Base-by-base conservation (phyloP, 257 asterid genomes). In the Nicotiana knightiana region DNA sequence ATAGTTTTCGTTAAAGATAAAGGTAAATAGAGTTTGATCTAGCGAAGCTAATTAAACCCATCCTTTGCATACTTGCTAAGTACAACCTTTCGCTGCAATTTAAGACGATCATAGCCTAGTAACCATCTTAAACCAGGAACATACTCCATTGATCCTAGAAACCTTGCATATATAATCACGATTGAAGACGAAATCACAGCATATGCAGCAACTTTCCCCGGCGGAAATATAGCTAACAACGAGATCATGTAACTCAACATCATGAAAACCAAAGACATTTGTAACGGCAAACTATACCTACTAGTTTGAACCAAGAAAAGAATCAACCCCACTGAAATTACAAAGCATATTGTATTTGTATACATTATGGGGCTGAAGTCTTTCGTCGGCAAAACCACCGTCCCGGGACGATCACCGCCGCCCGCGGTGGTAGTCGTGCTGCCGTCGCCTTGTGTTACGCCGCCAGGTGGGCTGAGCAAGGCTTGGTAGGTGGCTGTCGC, bases 401-500 rank as follows among this genome's bases (percentile, higher is more conserved):
- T 43, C 0, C 51, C 12, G 3, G 51, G 51, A 43, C 51, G 12
- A 43, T 9, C 12, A 9, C 51, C 51, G 51, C 51, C 10, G 12
- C 51, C 12, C 11, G 12, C 30, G 63, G 6, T 75, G 80, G 7
- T 18, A 2, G 12, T 10, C 1, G 46, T 48, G 43, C 33, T 21
- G 33, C n/a, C 32, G 21, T 11, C 35, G 53, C 37, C 33, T 48
- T 51, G 80, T 24, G 21, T n/a, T 16, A 75, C 61, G 55, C 76
- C 81, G 21, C 81, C 81, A 2, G 66, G 77, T 6, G 77, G 77
- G 65, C 51, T 76, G 76, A 82, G 43, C 1, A 64, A 12, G 3
- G 76, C 81, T 10, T 82, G 84, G 18, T 57, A 26, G 1, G 80
- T 30, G 39, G 84, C 32, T 13, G 81, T 73, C 16, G 66, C 81